phyloP scores from a whole-genome alignment of 352 stramenopile genomes.

The Aphanomyces invadans region DNA sequence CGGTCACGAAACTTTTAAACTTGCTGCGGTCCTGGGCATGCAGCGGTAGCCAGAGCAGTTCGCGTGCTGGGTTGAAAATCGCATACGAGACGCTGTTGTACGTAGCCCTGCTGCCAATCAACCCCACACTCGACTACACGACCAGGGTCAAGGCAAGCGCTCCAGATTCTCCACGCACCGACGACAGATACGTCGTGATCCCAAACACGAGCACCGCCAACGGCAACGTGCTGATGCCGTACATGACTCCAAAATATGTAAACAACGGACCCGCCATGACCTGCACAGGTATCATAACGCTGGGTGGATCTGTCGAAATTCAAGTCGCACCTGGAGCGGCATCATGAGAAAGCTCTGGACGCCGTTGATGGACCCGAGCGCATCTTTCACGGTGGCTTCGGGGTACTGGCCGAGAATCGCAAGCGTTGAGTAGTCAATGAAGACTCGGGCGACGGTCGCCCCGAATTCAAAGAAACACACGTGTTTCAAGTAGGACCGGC shows the following conservation, averaged over 20 bases:
- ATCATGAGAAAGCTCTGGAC: slow-evolving; percentile 84
- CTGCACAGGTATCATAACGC: background rate
- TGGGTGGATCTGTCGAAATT: background rate
- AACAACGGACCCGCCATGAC: slow-evolving; percentile 69
- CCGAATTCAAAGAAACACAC: slow-evolving; percentile 85
- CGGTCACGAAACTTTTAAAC: slow-evolving; percentile 75
- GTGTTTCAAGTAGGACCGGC: slow-evolving; percentile 69
- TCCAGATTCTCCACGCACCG: too few relatives aligned
- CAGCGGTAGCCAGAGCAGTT: slow-evolving; percentile 80
- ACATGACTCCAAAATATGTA: slow-evolving; percentile 80
- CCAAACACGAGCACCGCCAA: slow-evolving; percentile 69
- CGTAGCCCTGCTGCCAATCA: slow-evolving; percentile 59
- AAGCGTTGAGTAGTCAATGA: slow-evolving; percentile 77
- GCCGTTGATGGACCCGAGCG: slow-evolving; percentile 69
- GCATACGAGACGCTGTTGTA: slow-evolving; percentile 76
- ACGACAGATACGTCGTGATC: slow-evolving; percentile 47
- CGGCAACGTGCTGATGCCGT: slow-evolving; percentile 63
- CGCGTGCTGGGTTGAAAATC: slow-evolving; percentile 77
- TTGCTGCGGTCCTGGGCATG: slow-evolving; percentile 54
- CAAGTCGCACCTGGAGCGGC: slow-evolving; percentile 43
- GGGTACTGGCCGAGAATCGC: slow-evolving; percentile 60
- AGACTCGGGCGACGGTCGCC: slow-evolving; percentile 64
- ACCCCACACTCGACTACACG: slow-evolving; percentile 12
- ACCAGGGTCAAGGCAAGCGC: too few relatives aligned
- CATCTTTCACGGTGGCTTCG: slow-evolving; percentile 62